Base-by-base conservation (phyloP, 148 eudicot genomes). In the Salicornia ramosissima region DNA sequence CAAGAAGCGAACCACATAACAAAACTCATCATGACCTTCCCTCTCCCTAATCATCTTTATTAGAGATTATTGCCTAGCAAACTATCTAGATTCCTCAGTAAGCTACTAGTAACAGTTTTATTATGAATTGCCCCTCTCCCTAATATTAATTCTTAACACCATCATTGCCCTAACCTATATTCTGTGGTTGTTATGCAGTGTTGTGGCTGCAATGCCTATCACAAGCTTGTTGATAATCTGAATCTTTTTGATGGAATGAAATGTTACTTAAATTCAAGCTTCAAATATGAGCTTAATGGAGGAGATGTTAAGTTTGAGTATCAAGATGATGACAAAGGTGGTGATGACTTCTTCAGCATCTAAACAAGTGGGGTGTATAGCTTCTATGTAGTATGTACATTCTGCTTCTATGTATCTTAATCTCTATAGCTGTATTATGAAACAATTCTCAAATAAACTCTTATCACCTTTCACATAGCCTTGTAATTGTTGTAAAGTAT, bases 161-260 rank as follows among this genome's bases (percentile, higher is more conserved):
- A 3, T 47, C 12, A 45, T 58, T 55, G 61, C 34, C 25, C 47
- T 51, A 11, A 56, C 49, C 4, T 29, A 16, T 72, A 50, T 45
- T 34, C 28, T 71, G 36, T 10, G 30, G 55, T 64, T 30, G 47
- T 63, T 49, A 50, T 77, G 47, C 66, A 93, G 95, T 93, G 96
- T 67, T 93, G 98, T 68, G 96, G 96, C 62, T 90, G 98, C 86
- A 84, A 93, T 82, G 86, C 92, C 40, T 93, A 86, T 77, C 98
- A 93, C 81, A 93, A 93, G 87, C 86, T 93, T 70, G 98, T 93
- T 66, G 96, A 93, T 79, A 82, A 93, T 77, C 80, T 93, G 86
- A 90, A 93, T 75, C 82, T 90, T n/a, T 93, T 93, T 70, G 88
- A 88, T 72, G 96, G 89, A 62, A 90, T 90, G 95, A 88, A 88